A percentile compares a stretch with the other conserved stretches of the same genome.
These are phyloP conservation scores for Leccinum fibrillosum DNA, from an alignment of 768 basidiomycete genomes.

Conservation along the genomic window DNA sequence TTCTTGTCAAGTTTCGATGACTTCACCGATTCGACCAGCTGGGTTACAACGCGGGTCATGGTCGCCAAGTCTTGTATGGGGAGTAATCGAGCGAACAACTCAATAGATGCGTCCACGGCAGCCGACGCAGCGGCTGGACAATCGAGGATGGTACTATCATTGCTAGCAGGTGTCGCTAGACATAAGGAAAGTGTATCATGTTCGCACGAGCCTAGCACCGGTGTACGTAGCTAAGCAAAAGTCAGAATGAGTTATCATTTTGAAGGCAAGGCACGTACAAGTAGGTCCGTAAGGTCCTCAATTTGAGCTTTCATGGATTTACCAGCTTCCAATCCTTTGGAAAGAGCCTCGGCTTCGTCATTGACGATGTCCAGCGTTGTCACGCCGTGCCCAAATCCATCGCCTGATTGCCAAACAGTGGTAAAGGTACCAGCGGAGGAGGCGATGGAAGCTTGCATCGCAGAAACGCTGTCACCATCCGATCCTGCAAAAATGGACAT, in stretches of 20 bases:
- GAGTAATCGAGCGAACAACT: constrained; percentile 77
- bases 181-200: constrained; percentile 79
- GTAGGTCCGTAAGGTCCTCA: constrained; percentile 72
- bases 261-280: constrained; percentile 47
- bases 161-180: constrained; percentile 42
- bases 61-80: constrained; percentile 70
- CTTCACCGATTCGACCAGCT: constrained; percentile 60
- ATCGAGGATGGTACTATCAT: constrained; percentile 49
- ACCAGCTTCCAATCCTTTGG: constrained; percentile 24
- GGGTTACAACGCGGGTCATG: constrained; percentile 50
- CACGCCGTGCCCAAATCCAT: constrained; percentile 92
- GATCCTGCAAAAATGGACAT: constrained; percentile 82
- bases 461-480: constrained; percentile 78
- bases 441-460: constrained; percentile 89
- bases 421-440: constrained; percentile 81
- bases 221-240: constrained; percentile 45
- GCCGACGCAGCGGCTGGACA: constrained; percentile 76
- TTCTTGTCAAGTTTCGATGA: constrained; percentile 87
- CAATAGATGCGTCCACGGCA: constrained; percentile 86
- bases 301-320: constrained; percentile 73
- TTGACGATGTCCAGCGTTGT: constrained; percentile 61
- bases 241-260: background rate
- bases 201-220: constrained; percentile 80
- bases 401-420: constrained; percentile 79
- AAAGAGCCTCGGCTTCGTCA: constrained; percentile 34